Conservation (phyloP, 208 protist genomes). For the Polymyxa betae region DNA sequence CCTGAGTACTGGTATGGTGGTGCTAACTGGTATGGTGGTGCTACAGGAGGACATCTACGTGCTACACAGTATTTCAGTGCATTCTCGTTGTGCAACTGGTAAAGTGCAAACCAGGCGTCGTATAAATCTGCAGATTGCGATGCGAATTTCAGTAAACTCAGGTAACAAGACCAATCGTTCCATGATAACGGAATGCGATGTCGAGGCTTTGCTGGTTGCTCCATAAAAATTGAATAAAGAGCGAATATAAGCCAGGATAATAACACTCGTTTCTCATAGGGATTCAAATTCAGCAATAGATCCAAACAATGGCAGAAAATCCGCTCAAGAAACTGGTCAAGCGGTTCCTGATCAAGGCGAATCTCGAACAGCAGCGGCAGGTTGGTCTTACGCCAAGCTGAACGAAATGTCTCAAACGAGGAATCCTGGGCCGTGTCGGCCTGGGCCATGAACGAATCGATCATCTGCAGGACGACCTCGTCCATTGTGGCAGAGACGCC, state of each 20-base stretch:
- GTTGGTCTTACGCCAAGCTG: neutral
- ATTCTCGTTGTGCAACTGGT: neutral
- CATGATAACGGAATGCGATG: neutral
- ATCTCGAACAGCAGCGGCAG: neutral
- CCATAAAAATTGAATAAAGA: neutral
- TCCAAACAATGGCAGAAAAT: neutral
- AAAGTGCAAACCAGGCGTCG: neutral
- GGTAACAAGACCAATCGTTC: neutral
- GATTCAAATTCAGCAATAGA: neutral
- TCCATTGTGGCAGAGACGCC: too few species aligned
- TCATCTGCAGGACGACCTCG: neutral
- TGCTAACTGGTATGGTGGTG: neutral
- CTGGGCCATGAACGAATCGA: neutral
- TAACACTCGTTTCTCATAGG: neutral
- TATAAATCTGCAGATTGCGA: neutral
- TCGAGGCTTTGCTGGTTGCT: neutral
- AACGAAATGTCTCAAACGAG: neutral
- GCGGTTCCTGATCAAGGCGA: neutral
- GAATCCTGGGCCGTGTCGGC: neutral
- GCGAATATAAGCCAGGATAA: neutral
- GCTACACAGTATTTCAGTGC: neutral
- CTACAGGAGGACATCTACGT: neutral
- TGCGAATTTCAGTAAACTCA: neutral
- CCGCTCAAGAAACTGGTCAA: neutral
- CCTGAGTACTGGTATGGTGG: neutral